Conservation (phyloP, 2,329 filamentous ascomycete species). For the Talaromyces sp. region DNA sequence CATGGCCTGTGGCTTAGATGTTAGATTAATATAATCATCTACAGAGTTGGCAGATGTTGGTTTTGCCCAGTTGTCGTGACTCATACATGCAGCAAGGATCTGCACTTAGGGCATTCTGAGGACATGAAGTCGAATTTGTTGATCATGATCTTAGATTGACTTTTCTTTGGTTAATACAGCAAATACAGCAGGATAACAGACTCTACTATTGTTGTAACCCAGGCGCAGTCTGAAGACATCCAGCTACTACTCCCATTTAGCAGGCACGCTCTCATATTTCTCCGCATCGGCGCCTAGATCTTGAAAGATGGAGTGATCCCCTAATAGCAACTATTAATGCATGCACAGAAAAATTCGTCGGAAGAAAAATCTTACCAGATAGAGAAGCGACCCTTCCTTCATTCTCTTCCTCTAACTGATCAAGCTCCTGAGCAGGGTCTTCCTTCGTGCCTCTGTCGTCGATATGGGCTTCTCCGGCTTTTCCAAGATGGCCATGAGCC, state of each 20-base stretch:
- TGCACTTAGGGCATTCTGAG: no score
- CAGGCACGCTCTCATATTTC: constrained; percentile 60
- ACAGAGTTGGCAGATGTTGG: no score
- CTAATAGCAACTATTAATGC: constrained; percentile 26
- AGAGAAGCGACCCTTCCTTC: constrained; percentile 59
- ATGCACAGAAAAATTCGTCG: background rate
- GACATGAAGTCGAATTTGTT: no score
- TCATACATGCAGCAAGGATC: no score
- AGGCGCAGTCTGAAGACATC: background rate
- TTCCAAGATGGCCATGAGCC: constrained; percentile 30
- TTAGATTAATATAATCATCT: no score
- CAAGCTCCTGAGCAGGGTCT: constrained; percentile 64
- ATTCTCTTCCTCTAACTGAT: constrained; percentile 71
- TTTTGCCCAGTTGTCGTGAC: no score
- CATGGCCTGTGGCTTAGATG: background rate
- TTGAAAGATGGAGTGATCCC: constrained; percentile 56
- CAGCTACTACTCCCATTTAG: constrained; percentile 49
- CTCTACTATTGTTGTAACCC: background rate
- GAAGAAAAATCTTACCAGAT: constrained; percentile 38
- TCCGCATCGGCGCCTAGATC: constrained; percentile 56
- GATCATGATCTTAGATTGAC: no score
- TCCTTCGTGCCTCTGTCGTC: constrained; percentile 53
- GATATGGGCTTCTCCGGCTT: constrained; percentile 30
- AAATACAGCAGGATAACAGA: background rate
- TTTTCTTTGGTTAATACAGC: background rate